Percentiles rank a stretch among this genome's conserved stretches.
phyloP scores from a whole-genome alignment of 257 asterid genomes.

The Petunia secreta region DNA sequence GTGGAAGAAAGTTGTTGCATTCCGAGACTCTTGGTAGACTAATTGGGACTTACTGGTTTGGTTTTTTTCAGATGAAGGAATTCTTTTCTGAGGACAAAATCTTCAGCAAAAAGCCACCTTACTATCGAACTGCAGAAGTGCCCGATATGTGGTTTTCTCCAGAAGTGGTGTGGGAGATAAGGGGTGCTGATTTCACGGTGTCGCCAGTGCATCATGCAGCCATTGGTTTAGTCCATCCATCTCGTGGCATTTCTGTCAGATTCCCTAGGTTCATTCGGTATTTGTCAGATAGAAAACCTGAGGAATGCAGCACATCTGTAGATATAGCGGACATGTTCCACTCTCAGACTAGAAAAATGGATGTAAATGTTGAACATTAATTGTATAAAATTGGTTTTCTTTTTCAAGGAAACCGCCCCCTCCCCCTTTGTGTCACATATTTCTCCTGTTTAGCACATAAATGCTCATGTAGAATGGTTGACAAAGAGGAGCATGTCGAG shows the following conservation, averaged over 20 bases:
- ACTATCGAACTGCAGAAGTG: conserved; percentile 73
- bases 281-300: conserved; percentile 71
- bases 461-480: not conserved
- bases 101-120: conserved; percentile 63
- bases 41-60: not conserved
- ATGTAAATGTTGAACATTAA: conserved; percentile 41
- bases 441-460: not conserved
- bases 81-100: conserved; percentile 62
- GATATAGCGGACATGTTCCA: conserved; percentile 76
- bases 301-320: conserved; percentile 73
- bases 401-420: not conserved
- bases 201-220: conserved; percentile 91
- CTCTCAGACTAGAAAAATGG: conserved; percentile 78
- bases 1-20: not conserved
- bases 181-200: conserved; percentile 80
- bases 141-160: conserved; percentile 86
- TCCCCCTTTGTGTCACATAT: not conserved
- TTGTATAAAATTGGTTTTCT: not conserved
- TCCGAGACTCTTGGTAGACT: not conserved
- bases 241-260: conserved; percentile 83
- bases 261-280: conserved; percentile 72
- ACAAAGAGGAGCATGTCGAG: not conserved
- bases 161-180: conserved; percentile 78
- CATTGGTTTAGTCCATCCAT: conserved; percentile 72
- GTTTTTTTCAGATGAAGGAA: conserved; percentile 68